Conservation (phyloP, 176 grass and related monocot species). For the Puya raimondii region DNA sequence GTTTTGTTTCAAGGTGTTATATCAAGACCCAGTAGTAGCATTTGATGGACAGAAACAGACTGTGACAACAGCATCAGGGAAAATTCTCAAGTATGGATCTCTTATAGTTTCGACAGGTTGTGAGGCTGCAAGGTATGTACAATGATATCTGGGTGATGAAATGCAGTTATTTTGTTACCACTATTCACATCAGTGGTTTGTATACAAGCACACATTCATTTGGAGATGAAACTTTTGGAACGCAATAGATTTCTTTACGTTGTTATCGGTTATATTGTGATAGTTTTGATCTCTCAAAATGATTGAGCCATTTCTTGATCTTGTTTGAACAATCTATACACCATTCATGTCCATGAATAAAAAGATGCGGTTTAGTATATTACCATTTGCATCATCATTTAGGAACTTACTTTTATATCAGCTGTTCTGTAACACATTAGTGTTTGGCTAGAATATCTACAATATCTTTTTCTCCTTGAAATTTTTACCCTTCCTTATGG, state of each 20-base stretch:
- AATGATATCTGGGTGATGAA: background rate
- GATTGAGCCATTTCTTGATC: background rate
- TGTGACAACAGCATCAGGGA: constrained; percentile 72
- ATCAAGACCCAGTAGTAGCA: constrained; percentile 77
- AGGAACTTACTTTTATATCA: background rate
- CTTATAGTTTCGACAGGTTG: constrained; percentile 90
- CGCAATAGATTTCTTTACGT: no score
- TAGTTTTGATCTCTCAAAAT: background rate
- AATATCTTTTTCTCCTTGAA: no score
- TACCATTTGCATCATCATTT: background rate
- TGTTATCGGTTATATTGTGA: background rate
- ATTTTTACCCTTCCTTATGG: no score
- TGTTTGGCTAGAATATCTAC: background rate
- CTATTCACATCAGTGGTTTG: background rate
- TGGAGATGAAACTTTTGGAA: background rate
- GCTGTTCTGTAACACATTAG: background rate
- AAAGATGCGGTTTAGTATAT: background rate
- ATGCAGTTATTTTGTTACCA: background rate
- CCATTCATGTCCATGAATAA: no score
- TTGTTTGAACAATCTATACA: no score
- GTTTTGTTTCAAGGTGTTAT: constrained; percentile 45
- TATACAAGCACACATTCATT: background rate
- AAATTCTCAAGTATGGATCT: constrained; percentile 83
- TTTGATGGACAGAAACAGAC: constrained; percentile 80
- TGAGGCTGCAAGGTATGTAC: constrained; percentile 49